Evolutionary conservation across 2,329 filamentous ascomycete genomes (phyloP), one percentile per base, ranked within the genome.

Genomic region (Zalaria sp.): DNA sequence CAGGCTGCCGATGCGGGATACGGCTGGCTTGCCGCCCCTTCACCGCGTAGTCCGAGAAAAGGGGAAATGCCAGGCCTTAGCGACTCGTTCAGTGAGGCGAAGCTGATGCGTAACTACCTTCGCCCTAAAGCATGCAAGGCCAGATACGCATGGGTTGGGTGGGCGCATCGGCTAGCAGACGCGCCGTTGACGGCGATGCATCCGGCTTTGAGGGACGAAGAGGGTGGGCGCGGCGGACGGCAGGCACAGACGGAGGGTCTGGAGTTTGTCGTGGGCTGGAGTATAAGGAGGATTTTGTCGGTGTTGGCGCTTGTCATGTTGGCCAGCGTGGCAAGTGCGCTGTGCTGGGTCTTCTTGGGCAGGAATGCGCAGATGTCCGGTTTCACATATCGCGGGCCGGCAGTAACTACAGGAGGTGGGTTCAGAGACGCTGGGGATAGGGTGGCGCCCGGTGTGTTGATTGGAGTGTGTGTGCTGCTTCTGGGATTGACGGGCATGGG

Each of bases 101-200:
- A 58, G 26, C 51, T 67, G 10, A 46, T 63, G 40, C 49, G 51
- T 3, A 49, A 61, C 4, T 66, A 59, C 45, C 46, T 44, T 3
- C 37, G 52, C 0, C 65, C 63, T 0, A 43, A 38, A 4, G 44
- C 47, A 1, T 65, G 61, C 0, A 58, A 57, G 38, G 57, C 52
- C 5, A 50, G 59, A 34, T 66, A 62, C 41, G 62, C 58, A 7
- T 67, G 65, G 54, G 64, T 67, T 9, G 56, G 64, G 36, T 67
- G 64, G 63, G 63, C 59, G 4, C 54, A 60, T 37, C 53, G 60
- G 7, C 36, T 63, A 3, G 57, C 60, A 7, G 48, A 50, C 31
- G 48, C 54, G 8, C 43, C 43, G 0, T 9, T 18, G 27, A 18
- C 26, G 8, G 27, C 9, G 8, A 9, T 8, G 6, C 26, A 9